Conservation (phyloP, 106 monocot genomes). For the Apostasia shenzhenica region DNA sequence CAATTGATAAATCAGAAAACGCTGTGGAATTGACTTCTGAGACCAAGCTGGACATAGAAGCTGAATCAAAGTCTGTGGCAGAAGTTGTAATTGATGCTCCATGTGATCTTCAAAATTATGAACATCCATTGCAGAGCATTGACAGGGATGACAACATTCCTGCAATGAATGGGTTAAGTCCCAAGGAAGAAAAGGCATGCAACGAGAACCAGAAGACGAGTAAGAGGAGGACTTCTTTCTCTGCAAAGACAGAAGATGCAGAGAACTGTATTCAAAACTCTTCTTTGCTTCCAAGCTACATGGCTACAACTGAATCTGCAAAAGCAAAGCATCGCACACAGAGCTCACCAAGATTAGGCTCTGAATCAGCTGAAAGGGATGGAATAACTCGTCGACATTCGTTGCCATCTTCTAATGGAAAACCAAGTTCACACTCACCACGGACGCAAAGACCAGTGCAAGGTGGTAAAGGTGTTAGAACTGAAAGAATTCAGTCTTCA, state of each 20-base stretch:
- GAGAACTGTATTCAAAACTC: constrained; percentile 52
- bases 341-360: constrained; percentile 49
- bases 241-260: constrained; percentile 42
- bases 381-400: constrained; percentile 67
- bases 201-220: constrained; percentile 37
- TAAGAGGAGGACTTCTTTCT: constrained; percentile 75
- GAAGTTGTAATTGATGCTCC: constrained; percentile 8
- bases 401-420: constrained; percentile 69
- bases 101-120: constrained; percentile 8
- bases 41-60: constrained; percentile 17
- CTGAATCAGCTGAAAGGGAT: constrained; percentile 63
- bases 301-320: constrained; percentile 73
- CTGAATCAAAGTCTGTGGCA: constrained; percentile 4
- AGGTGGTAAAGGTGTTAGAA: constrained; percentile 17
- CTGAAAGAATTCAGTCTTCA: constrained; percentile 38
- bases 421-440: constrained; percentile 46
- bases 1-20: constrained; percentile 37
- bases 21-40: constrained; percentile 17
- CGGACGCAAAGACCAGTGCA: constrained; percentile 40
- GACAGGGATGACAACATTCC: constrained; percentile 27
- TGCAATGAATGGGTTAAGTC: constrained; percentile 22
- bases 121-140: constrained; percentile 12
- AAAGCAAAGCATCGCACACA: constrained; percentile 69
- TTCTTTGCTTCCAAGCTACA: constrained; percentile 70
- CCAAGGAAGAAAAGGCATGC: constrained; percentile 40